Evolutionary conservation across 192 early-diverging fungal species (phyloP).

Genomic region (Lobulomyces angularis): DNA sequence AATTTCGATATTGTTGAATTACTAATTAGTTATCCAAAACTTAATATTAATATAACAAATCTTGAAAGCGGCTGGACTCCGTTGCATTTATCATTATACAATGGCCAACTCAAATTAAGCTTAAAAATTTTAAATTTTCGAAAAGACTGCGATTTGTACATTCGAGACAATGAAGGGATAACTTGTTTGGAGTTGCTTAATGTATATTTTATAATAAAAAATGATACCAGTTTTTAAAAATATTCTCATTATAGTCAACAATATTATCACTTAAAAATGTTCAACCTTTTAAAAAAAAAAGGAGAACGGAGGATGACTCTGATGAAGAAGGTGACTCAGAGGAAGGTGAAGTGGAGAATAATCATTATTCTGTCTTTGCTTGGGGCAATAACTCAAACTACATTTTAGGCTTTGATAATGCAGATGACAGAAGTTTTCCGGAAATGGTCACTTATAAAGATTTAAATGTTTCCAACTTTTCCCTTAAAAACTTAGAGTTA

Average conservation of each 20-base stretch:
- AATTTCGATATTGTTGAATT: too few species aligned
- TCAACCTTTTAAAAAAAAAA: background rate
- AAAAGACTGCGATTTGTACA: conserved; percentile 29
- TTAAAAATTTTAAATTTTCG: conserved; percentile 24
- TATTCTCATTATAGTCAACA: conserved; percentile 1
- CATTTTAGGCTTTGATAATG: conserved; percentile 50
- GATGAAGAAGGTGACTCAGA: conserved; percentile 19
- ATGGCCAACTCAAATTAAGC: conserved; percentile 44
- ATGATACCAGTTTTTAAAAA: conserved; percentile 1
- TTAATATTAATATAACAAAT: too few species aligned
- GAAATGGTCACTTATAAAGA: conserved; percentile 41
- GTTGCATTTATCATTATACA: too few species aligned
- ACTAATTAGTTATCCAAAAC: too few species aligned
- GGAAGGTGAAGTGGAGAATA: conserved; percentile 32
- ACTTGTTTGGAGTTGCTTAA: conserved; percentile 36
- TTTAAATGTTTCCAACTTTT: conserved; percentile 9
- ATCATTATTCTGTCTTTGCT: conserved; percentile 44
- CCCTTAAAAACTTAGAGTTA: conserved; percentile 11
- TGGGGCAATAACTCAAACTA: conserved; percentile 67
- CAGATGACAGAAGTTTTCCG: conserved; percentile 49
- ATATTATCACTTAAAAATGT: background rate
- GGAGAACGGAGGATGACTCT: conserved; percentile 1
- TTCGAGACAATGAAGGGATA: conserved; percentile 39
- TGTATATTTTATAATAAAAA: conserved; percentile 1
- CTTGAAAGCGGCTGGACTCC: too few species aligned